Base-by-base conservation (phyloP, 2,329 filamentous ascomycete genomes). In the Alternaria panax region DNA sequence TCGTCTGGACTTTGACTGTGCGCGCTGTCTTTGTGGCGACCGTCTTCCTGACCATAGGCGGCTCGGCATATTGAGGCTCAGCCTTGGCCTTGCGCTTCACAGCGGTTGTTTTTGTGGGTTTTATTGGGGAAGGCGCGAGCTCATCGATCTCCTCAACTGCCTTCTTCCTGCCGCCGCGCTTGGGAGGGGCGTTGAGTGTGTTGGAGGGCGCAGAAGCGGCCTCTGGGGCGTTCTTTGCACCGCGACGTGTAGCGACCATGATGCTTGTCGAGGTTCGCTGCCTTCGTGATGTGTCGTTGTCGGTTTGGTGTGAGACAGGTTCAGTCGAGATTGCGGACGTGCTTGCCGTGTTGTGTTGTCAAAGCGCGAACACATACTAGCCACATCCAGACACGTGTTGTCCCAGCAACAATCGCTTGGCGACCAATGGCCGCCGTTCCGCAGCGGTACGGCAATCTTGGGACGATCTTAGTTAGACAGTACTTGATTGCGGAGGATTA, bases 231-330 rank as follows among this genome's bases (percentile, higher is more conserved):
- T 65, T 62, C 47, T 70, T 69, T 48, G 67, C 66, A 65, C 68
- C 69, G 54, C 71, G 70, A 63, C 73, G 73, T 59, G 73, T 75
- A 59, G 70, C 67, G 63, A 74, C 73, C 73, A 75, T 75, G 38
- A 41, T 71, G 64, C 59, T 6, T 54, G 56, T 62, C 57, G 32
- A 66, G 60, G 58, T 57, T 64, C 60, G 65, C 54, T 54, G 50
- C 54, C 51, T 63, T 60, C 54, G 64, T 30, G 51, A 45, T 40
- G 22, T 59, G 41, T 56, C 52, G 52, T 56, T 34, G 52, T 55
- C 32, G 52, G 46, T 22, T 25, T 51, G 46, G 58, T 58, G 55
- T 52, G 60, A 57, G 55, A 57, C 60, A 61, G 52, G 43, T 53
- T 62, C 54, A 57, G 50, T 59, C 57, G 48, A 57, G 43, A 45